A percentile compares a stretch with the other conserved stretches of the same genome.
Evolutionary conservation across 441 rosid species (phyloP).

Genomic region (Populus tomentosa): DNA sequence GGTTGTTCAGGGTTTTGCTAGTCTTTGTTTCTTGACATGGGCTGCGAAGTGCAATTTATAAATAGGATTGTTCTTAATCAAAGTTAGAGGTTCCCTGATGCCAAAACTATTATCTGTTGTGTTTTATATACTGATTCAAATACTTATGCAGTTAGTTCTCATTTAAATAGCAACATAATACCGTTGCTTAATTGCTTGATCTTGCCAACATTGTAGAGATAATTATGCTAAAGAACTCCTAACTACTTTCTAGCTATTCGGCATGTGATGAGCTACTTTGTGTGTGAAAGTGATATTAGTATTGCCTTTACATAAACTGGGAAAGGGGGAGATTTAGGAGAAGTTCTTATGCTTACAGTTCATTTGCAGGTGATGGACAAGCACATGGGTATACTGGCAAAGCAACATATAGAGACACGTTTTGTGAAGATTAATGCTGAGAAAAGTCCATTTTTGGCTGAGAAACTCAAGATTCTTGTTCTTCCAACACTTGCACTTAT

Average conservation of each 20-base stretch:
- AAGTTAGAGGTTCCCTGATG: not conserved
- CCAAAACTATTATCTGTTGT: not conserved
- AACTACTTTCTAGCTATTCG: not conserved
- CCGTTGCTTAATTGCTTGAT: not conserved
- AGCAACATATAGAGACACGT: slow-evolving; percentile 90
- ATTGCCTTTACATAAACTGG: not conserved
- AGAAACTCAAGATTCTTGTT: slow-evolving; percentile 79
- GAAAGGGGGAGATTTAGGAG: not conserved
- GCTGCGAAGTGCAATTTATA: not conserved
- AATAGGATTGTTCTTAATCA: not conserved
- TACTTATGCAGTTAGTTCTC: not conserved
- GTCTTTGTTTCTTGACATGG: not conserved
- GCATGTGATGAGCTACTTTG: not conserved
- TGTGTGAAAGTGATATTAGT: not conserved
- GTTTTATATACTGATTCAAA: not conserved
- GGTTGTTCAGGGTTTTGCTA: not conserved
- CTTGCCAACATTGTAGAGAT: not conserved
- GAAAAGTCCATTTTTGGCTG: slow-evolving; percentile 93
- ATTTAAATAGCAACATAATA: not conserved
- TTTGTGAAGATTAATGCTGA: slow-evolving; percentile 92
- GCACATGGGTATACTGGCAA: slow-evolving; percentile 71
- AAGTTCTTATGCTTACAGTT: slow-evolving; percentile 21
- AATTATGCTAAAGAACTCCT: not conserved
- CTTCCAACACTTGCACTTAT: slow-evolving; percentile 94
- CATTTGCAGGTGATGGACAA: slow-evolving; percentile 83